These are phyloP conservation scores for Bothriochloa decipiens DNA, from an alignment of 176 grass and related monocot species.

Conservation along the genomic window DNA sequence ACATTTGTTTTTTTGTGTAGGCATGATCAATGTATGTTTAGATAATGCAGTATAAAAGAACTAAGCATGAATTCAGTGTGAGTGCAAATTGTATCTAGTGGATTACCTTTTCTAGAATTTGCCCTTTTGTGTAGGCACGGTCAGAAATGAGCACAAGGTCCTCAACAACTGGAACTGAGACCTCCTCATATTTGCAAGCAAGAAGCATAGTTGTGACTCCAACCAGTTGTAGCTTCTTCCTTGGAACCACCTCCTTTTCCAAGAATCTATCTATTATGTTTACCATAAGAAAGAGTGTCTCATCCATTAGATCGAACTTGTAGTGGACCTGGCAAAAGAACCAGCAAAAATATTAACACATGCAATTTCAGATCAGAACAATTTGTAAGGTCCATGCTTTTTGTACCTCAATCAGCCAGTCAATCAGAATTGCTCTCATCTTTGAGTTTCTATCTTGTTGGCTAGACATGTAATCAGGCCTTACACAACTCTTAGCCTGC, in stretches of 20 bases:
- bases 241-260: slow-evolving; percentile 63
- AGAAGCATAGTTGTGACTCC: slow-evolving; percentile 93
- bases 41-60: slow-evolving; percentile 3
- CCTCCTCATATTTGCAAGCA: slow-evolving; percentile 95
- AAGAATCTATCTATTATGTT: slow-evolving; percentile 96
- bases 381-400: slow-evolving; percentile 4
- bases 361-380: not conserved
- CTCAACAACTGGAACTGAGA: slow-evolving; percentile 85
- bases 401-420: slow-evolving; percentile 90
- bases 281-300: slow-evolving; percentile 91
- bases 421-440: slow-evolving; percentile 91
- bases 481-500: slow-evolving; percentile 65
- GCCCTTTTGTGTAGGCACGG: slow-evolving; percentile 63
- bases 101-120: slow-evolving; percentile 92
- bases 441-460: slow-evolving; percentile 86
- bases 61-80: not conserved
- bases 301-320: slow-evolving; percentile 91
- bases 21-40: slow-evolving; percentile 30
- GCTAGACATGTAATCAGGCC: slow-evolving; percentile 75
- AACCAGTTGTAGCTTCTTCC: slow-evolving; percentile 88
- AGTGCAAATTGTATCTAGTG: slow-evolving; percentile 15
- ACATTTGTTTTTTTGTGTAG: no score
- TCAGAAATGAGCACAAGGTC: slow-evolving; percentile 84
- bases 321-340: slow-evolving; percentile 76
- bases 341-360: slow-evolving; percentile 26